phyloP scores from a whole-genome alignment of 352 stramenopile species.

The Globisporangium mamillatum region DNA sequence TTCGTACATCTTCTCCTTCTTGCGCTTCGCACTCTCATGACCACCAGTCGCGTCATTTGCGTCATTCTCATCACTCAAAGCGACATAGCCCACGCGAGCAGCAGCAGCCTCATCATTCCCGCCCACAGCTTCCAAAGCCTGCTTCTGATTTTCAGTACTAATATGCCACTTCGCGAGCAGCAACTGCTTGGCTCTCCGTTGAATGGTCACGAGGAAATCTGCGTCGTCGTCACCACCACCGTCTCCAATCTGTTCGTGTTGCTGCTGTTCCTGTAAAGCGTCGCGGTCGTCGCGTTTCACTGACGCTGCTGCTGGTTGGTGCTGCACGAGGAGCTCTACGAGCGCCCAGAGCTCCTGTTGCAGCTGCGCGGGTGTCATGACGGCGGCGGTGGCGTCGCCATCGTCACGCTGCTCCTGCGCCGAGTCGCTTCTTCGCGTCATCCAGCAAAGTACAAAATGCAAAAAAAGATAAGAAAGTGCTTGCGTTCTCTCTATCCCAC shows the following conservation, averaged over 20 bases:
- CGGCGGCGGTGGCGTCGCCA: neutral
- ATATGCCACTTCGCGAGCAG: slow-evolving; percentile 21
- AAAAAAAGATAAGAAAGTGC: neutral
- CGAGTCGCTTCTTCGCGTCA: slow-evolving; percentile 14
- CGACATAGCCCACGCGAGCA: neutral
- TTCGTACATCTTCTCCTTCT: slow-evolving; percentile 37
- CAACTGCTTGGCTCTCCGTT: slow-evolving; percentile 31
- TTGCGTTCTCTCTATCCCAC: neutral
- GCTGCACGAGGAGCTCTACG: slow-evolving; percentile 30
- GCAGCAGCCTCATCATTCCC: neutral
- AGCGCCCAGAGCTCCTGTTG: slow-evolving; percentile 51
- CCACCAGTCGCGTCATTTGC: neutral
- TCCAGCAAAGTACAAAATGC: slow-evolving; percentile 6
- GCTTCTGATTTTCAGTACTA: slow-evolving; percentile 5
- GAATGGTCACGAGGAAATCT: slow-evolving; percentile 25
- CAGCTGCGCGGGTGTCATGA: slow-evolving; percentile 20
- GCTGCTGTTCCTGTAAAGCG: neutral
- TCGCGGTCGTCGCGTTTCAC: neutral
- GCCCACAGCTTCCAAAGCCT: neutral
- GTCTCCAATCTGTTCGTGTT: neutral
- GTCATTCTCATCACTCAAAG: neutral
- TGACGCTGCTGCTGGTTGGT: neutral
- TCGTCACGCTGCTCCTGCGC: neutral
- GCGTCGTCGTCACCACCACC: neutral
- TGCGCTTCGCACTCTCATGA: slow-evolving; percentile 11